phyloP scores from a whole-genome alignment of 2,329 filamentous ascomycete genomes.

The Nemania serpens region DNA sequence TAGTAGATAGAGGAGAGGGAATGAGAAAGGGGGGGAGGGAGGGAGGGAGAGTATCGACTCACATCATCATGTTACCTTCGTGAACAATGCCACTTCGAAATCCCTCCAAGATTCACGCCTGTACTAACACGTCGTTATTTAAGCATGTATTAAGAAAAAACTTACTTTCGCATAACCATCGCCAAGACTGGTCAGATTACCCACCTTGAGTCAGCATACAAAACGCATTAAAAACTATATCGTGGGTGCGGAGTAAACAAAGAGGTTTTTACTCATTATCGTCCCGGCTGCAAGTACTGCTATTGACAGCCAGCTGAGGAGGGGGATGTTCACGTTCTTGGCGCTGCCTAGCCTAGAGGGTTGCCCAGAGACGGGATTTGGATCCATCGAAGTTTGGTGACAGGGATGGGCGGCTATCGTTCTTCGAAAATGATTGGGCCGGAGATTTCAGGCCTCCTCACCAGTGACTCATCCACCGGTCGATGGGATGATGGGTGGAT shows the following conservation, averaged over 20 bases:
- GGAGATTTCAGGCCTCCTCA: constrained; percentile 10
- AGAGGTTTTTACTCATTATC: no score
- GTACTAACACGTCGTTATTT: not conserved
- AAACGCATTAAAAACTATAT: not conserved
- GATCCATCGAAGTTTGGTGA: constrained; percentile 9
- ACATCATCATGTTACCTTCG: constrained; percentile 21
- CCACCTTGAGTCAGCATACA: constrained; percentile 1
- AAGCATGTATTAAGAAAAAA: not conserved
- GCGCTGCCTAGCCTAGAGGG: constrained; percentile 10
- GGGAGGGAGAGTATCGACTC: constrained; percentile 1
- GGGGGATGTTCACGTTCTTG: constrained; percentile 9
- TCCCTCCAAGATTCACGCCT: constrained; percentile 9
- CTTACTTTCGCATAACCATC: not conserved
- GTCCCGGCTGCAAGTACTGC: not conserved
- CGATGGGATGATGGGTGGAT: no score
- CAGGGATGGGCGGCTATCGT: constrained; percentile 6
- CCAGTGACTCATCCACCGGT: constrained; percentile 26
- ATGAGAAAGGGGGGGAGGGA: no score
- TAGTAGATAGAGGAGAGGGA: no score
- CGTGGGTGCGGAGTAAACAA: constrained; percentile 14
- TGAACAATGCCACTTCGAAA: constrained; percentile 7
- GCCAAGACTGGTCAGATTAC: not conserved
- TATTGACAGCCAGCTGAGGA: constrained; percentile 1
- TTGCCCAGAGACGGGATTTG: constrained; percentile 14
- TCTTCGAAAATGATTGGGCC: constrained; percentile 15